Conservation (phyloP, 2,329 filamentous ascomycete species). For the Hysterium pulicare region DNA sequence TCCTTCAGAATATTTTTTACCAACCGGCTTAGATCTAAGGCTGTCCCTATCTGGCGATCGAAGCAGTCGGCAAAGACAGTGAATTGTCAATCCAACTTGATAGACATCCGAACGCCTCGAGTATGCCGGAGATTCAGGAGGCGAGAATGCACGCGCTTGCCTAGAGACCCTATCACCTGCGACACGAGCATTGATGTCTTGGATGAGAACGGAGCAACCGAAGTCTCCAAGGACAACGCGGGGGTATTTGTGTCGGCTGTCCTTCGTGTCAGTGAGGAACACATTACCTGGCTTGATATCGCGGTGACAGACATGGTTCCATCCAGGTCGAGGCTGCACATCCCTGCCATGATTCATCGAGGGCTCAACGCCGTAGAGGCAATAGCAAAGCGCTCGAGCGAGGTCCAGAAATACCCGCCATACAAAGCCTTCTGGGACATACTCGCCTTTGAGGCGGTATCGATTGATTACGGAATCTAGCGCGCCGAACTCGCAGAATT, state of each 20-base stretch:
- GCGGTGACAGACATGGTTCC: not conserved
- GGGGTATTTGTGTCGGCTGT: not conserved
- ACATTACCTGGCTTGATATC: constrained; percentile 1
- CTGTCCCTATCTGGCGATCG: not conserved
- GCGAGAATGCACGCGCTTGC: not conserved
- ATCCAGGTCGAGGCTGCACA: not conserved
- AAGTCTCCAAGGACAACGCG: not conserved
- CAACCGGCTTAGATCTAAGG: not conserved
- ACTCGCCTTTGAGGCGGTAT: not conserved
- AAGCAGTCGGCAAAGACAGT: not conserved
- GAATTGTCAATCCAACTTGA: constrained; percentile 1
- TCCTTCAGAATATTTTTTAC: not conserved
- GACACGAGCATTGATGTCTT: not conserved
- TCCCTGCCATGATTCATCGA: not conserved
- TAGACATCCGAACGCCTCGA: not conserved
- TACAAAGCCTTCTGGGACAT: constrained; percentile 11
- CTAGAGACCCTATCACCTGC: not conserved
- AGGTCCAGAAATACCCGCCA: constrained; percentile 15
- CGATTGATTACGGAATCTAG: constrained; percentile 10
- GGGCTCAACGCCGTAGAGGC: not conserved
- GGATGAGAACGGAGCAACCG: not conserved
- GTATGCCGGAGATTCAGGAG: not conserved
- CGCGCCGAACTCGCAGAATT: constrained; percentile 14
- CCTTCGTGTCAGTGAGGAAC: not conserved
- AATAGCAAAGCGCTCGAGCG: constrained; percentile 11